Percentiles rank a stretch among this genome's conserved stretches.
Evolutionary conservation across 257 asterid genomes (phyloP).

Genomic region (Echites panduratus): DNA sequence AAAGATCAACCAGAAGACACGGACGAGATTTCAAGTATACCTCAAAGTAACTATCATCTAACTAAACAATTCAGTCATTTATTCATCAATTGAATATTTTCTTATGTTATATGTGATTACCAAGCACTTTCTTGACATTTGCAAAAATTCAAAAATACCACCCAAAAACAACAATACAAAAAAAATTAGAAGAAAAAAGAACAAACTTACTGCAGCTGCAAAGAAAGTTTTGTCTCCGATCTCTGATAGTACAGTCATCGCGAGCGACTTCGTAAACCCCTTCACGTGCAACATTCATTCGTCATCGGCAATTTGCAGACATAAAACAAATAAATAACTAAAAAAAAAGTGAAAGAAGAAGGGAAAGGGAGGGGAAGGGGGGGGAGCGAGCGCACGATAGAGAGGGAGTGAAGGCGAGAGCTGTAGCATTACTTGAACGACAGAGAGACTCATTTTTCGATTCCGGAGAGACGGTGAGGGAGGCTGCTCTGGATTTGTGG

Average conservation of each 20-base stretch:
- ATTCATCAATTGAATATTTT: neutral
- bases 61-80: neutral
- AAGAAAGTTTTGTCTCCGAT: slow-evolving; percentile 93
- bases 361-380: neutral
- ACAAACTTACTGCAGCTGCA: slow-evolving; percentile 77
- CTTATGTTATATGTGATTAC: neutral
- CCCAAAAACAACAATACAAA: neutral
- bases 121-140: neutral
- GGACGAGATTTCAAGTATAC: neutral
- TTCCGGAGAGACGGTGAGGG: neutral
- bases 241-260: slow-evolving; percentile 89
- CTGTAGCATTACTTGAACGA: slow-evolving; percentile 29
- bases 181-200: neutral
- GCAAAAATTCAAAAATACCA: neutral
- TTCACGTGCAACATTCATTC: slow-evolving; percentile 8
- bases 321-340: neutral
- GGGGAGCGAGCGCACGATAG: too few relatives aligned
- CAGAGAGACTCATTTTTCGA: slow-evolving; percentile 29
- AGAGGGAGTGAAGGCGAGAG: neutral
- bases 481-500: slow-evolving; percentile 3
- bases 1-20: neutral
- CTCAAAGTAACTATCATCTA: neutral
- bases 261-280: slow-evolving; percentile 92
- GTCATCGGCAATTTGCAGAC: neutral
- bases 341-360: neutral